Base-by-base conservation (phyloP, 1,284 basidiomycete species). In the Chondrostereum purpureum region DNA sequence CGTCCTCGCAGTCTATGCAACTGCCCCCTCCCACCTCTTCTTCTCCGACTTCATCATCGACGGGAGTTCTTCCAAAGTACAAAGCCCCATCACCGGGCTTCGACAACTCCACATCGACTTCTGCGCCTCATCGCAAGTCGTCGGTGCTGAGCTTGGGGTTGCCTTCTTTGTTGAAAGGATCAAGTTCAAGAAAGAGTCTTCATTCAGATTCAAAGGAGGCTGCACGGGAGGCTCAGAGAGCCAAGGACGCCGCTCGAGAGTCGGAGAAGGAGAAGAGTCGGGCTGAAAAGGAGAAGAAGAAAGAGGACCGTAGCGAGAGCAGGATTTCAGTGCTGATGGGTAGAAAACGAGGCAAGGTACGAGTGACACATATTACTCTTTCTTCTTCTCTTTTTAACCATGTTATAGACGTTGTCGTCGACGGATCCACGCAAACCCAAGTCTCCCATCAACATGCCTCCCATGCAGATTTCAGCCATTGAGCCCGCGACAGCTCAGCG, bases 271-370 rank as follows among this genome's bases (percentile, higher is more conserved):
- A 47, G 63, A 67, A 46, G 64, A 71, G 35, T 56, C 63, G 50
- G 17, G 39, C 35, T 16, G 72, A 73, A 39, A 82, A 78, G 58
- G 80, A 83, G 55, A 78, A 70, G 58, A 86, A 83, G 66, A 86
- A 85, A 56, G 85, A 89, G 46, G 85, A 90, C 58, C 72, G 86
- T 37, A 86, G 85, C 51, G 86, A 91, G 63, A 88, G 88, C 59
- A 75, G 88, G 58, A 89, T 91, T 55, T 89, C 88, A 5, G 85
- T 86, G 22, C 72, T 95, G 56, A 91, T 92, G 72, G 88, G 90
- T 22, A 73, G 93, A 56, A 92, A 87, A 60, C 73, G 94, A 47
- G 93, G 94, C 64, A 96, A 96, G 80, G 93, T 94, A 59, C 60
- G 69, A 55, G 41, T 50, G 47, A 14, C 22, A 16, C 23, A 23